phyloP scores from a whole-genome alignment of 1,284 basidiomycete species.

The Malassezia dermatis region DNA sequence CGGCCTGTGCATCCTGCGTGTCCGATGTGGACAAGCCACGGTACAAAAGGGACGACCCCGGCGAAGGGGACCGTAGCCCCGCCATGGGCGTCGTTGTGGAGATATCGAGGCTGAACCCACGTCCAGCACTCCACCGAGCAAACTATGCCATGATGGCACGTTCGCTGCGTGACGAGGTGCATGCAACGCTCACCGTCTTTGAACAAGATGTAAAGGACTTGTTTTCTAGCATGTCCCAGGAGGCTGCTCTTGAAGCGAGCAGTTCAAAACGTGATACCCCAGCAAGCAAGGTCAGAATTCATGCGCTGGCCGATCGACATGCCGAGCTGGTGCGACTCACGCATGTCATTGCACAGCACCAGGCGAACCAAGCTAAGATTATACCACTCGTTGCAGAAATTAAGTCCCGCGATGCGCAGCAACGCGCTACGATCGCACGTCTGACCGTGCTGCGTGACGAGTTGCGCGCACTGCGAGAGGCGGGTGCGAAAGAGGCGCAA shows the following conservation, averaged over 20 bases:
- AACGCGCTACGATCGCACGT: slow-evolving; percentile 21
- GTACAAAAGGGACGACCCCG: neutral
- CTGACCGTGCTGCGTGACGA: slow-evolving; percentile 21
- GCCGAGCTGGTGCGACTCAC: slow-evolving; percentile 4
- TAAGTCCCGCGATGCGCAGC: slow-evolving; percentile 18
- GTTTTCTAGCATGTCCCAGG: neutral
- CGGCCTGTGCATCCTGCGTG: neutral
- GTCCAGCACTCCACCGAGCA: neutral
- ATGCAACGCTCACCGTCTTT: neutral
- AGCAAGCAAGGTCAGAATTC: neutral
- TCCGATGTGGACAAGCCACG: neutral
- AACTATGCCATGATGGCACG: neutral
- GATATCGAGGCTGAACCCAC: neutral
- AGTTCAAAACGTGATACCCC: neutral
- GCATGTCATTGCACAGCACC: slow-evolving; percentile 21
- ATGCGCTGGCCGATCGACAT: neutral
- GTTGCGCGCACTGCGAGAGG: slow-evolving; percentile 21
- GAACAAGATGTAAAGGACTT: neutral
- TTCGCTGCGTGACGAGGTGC: slow-evolving; percentile 2
- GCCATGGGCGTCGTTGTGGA: neutral
- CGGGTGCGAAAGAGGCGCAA: slow-evolving; percentile 18
- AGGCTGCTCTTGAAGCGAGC: neutral
- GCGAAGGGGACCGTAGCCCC: neutral
- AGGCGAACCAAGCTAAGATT: slow-evolving; percentile 21
- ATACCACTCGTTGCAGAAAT: slow-evolving; percentile 17